A percentile compares a stretch with the other conserved stretches of the same genome.
phyloP scores from a whole-genome alignment of 192 early-diverging fungal species.

The Piromyces finnis region DNA sequence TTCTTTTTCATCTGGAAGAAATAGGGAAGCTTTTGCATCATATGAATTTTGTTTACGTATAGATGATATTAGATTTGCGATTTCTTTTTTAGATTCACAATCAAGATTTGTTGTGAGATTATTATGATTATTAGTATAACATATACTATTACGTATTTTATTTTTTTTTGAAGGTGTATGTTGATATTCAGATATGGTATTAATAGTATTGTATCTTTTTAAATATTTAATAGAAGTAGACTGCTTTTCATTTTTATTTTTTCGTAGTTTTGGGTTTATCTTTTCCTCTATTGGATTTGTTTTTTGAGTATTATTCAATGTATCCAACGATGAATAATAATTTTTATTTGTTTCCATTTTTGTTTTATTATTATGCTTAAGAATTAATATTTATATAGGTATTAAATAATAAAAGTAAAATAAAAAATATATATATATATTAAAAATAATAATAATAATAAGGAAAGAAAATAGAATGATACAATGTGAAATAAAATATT shows the following conservation, averaged over 20 bases:
- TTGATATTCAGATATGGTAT: background rate
- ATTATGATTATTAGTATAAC: too few species aligned
- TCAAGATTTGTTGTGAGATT: background rate
- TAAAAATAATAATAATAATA: too few species aligned
- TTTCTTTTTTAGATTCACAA: background rate
- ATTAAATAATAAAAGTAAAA: too few species aligned
- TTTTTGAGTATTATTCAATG: background rate
- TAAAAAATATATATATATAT: too few species aligned
- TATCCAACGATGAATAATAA: background rate
- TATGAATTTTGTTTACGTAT: background rate
- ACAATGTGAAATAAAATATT: too few species aligned
- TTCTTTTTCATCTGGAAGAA: background rate
- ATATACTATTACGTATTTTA: too few species aligned
- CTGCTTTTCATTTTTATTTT: too few species aligned
- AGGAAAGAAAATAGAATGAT: too few species aligned
- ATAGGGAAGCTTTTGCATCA: background rate
- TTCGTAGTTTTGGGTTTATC: background rate
- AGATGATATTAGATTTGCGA: background rate
- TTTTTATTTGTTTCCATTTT: background rate
- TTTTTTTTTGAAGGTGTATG: too few species aligned
- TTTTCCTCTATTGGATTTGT: background rate
- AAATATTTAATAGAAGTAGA: background rate
- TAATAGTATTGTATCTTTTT: background rate
- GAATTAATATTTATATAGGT: too few species aligned
- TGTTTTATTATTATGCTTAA: too few species aligned